Evolutionary conservation across 2,329 filamentous ascomycete genomes (phyloP).

Genomic region (Fusarium algeriense): DNA sequence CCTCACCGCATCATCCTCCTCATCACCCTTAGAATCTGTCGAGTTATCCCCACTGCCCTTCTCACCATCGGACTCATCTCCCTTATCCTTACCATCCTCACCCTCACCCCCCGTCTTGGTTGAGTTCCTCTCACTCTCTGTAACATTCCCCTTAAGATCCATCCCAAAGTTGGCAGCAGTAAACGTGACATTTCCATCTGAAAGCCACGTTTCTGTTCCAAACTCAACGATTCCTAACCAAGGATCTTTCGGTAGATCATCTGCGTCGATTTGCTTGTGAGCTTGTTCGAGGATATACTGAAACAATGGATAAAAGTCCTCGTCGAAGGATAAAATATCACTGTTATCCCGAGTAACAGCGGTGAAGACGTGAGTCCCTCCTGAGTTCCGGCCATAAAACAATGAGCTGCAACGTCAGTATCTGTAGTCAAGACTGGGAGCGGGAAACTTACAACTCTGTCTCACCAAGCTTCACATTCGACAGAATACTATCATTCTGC

Average conservation of each 20-base stretch:
- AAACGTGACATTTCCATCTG: constrained; percentile 43
- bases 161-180: constrained; percentile 45
- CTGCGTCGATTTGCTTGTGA: constrained; percentile 10
- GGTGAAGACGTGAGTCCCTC: constrained; percentile 44
- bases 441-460: constrained; percentile 38
- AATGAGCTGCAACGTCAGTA: constrained; percentile 30
- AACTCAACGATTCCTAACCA: constrained; percentile 43
- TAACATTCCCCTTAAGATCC: constrained; percentile 24
- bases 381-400: constrained; percentile 42
- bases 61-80: not conserved
- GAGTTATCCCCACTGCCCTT: not conserved
- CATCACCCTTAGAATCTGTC: constrained; percentile 12
- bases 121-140: not conserved
- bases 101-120: not conserved
- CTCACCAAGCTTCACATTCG: constrained; percentile 39
- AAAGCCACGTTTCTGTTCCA: constrained; percentile 44
- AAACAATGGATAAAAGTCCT: constrained; percentile 45
- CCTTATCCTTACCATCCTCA: not conserved
- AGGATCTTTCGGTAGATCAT: constrained; percentile 41
- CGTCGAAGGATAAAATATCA: constrained; percentile 39
- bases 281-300: constrained; percentile 43
- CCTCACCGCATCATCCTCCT: constrained; percentile 24
- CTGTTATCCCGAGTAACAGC: constrained; percentile 34
- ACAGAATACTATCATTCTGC: constrained; percentile 33
- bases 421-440: rapidly evolving